These are phyloP conservation scores for Colletotrichum lindemuthianum DNA, from an alignment of 2,329 filamentous ascomycete species.

Conservation along the genomic window DNA sequence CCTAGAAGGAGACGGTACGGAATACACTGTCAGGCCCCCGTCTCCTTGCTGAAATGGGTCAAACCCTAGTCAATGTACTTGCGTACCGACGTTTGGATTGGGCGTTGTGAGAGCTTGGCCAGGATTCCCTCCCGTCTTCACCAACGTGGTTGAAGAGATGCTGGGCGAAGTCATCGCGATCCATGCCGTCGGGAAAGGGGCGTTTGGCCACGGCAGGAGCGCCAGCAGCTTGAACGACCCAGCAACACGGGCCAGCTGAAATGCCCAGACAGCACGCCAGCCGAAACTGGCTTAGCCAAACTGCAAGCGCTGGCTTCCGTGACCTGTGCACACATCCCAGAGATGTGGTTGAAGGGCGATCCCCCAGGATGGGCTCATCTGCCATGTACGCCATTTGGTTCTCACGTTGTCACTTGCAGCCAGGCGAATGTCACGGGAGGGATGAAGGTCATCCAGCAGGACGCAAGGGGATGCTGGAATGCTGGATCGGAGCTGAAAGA, in stretches of 20 bases:
- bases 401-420: conserved; percentile 5
- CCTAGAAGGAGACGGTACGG: too few species aligned
- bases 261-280: conserved; percentile 23
- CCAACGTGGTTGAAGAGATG: conserved; percentile 8
- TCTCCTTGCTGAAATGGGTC: background rate
- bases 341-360: conserved; percentile 35
- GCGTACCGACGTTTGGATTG: too few species aligned
- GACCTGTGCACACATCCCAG: conserved; percentile 33
- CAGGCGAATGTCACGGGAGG: conserved; percentile 12
- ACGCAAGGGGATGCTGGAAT: conserved; percentile 10
- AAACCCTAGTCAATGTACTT: background rate
- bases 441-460: conserved; percentile 9
- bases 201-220: conserved; percentile 14
- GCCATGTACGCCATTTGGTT: conserved; percentile 13
- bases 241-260: conserved; percentile 19
- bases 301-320: conserved; percentile 24
- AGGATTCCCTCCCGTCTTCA: background rate
- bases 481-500: background rate
- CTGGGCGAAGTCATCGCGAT: conserved; percentile 16
- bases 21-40: too few species aligned
- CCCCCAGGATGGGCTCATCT: conserved; percentile 25
- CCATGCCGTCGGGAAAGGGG: conserved; percentile 30
- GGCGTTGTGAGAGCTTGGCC: too few species aligned
- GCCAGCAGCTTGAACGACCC: conserved; percentile 8
- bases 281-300: conserved; percentile 26